Base-by-base conservation (phyloP, 164 flowering plant species). In the Malania oleifera region DNA sequence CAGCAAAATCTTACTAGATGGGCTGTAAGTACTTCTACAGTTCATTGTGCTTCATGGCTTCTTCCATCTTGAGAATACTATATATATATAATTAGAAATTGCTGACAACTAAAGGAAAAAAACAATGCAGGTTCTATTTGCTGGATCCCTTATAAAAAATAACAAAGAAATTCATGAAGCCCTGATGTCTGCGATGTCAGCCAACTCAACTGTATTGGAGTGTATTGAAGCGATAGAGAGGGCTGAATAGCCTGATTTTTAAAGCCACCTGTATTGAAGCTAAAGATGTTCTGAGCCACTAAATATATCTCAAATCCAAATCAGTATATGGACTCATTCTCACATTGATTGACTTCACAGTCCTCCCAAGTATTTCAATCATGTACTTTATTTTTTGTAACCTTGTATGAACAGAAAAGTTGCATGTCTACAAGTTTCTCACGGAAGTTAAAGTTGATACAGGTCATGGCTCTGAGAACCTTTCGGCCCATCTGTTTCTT, bases 1-100 rank as follows among this genome's bases (percentile, higher is more conserved):
- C 98, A 93, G 59, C 96, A 83, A 65, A 93, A 90, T 70, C 92
- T 93, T 17, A 93, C 98, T 5, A 75, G 97, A 84, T 93, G 98
- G 98, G 98, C 97, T 1, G 96, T 90, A 76, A 80, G 91, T 80
- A 66, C 19, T 17, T 73, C 55, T 11, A 45, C 64, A 35, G 3
- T 3, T 25, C 50, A 26, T 9, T 31, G 35, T 9, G 9, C 35
- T 4, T 9, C n/a, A 4, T 31, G 35, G 35, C 35, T 31, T 31
- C 4, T 1, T 22, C 20, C 27, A n/a, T 19, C 5, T 26, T n/a
- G 18, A 8, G 28, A 47, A 19, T 25, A n/a, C n/a, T n/a, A n/a
- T n/a, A n/a, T n/a, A n/a, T 34, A 34, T 34, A 7, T 7, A 34
- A 34, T 34, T 34, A 12, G 11, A 34, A 15, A 40, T 2, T 14